A percentile compares a stretch with the other conserved stretches of the same genome.
These are phyloP conservation scores for Trichosporon sp. DNA, from an alignment of 1,284 basidiomycete species.

Conservation along the genomic window DNA sequence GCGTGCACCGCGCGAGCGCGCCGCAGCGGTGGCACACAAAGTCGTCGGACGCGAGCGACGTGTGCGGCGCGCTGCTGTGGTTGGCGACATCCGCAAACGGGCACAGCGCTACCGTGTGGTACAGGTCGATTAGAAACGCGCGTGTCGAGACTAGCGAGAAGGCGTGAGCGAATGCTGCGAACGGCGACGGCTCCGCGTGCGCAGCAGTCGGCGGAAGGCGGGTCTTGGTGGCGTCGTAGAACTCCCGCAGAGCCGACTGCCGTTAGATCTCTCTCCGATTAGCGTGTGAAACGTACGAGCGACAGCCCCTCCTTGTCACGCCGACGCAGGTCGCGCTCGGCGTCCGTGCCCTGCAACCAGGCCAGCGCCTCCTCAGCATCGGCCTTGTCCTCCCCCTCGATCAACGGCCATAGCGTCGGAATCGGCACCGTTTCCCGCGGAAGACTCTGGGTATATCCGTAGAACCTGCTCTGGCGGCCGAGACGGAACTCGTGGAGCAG, in stretches of 20 bases:
- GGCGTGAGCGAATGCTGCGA: not conserved
- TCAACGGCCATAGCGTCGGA: slow-evolving; percentile 45
- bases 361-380: slow-evolving; percentile 33
- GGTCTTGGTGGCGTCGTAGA: slow-evolving; percentile 26
- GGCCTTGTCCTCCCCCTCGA: not conserved
- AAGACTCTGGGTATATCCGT: slow-evolving; percentile 47
- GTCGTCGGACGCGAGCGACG: slow-evolving; percentile 62
- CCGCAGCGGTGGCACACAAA: slow-evolving; percentile 79
- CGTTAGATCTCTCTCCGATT: slow-evolving; percentile 19
- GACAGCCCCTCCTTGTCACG: slow-evolving; percentile 35
- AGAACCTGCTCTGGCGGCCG: slow-evolving; percentile 37
- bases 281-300: slow-evolving; percentile 28
- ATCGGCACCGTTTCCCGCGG: slow-evolving; percentile 40
- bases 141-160: slow-evolving; percentile 62
- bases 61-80: slow-evolving; percentile 52
- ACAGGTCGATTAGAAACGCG: slow-evolving; percentile 80
- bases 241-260: slow-evolving; percentile 34
- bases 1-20: slow-evolving; percentile 64
- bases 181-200: not conserved
- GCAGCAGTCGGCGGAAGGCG: not conserved
- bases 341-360: slow-evolving; percentile 45
- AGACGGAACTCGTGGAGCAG: slow-evolving; percentile 48
- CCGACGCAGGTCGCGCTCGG: slow-evolving; percentile 33
- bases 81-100: slow-evolving; percentile 90
- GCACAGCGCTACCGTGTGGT: slow-evolving; percentile 78